Evolutionary conservation across 2,329 filamentous ascomycete genomes (phyloP).

Genomic region (Samsoniella hepiali): DNA sequence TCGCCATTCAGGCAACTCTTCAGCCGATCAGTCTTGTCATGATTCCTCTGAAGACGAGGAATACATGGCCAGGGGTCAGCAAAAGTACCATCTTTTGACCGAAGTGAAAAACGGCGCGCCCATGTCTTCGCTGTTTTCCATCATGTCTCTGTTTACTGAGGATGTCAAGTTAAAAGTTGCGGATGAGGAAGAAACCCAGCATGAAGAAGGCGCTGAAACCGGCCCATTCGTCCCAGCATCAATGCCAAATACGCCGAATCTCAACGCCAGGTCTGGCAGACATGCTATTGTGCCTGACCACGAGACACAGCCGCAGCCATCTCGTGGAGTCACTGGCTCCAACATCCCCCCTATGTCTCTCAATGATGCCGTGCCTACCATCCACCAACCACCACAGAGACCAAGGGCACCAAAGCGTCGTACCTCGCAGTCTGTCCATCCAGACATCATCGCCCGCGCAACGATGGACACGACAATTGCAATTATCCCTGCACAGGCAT

Average conservation of each 20-base stretch:
- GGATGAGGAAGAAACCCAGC: slow-evolving; percentile 47
- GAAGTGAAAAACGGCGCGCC: slow-evolving; percentile 97
- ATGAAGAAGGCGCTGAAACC: slow-evolving; percentile 28
- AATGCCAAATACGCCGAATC: slow-evolving; percentile 39
- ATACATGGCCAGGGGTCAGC: slow-evolving; percentile 63
- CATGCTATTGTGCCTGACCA: slow-evolving; percentile 9
- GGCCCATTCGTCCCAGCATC: slow-evolving; percentile 33
- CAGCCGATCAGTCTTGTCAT: slow-evolving; percentile 26
- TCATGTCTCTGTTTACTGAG: slow-evolving; percentile 94
- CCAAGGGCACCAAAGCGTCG: slow-evolving; percentile 42
- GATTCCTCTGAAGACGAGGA: slow-evolving; percentile 62
- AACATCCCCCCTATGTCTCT: slow-evolving; percentile 74
- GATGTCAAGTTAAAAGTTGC: slow-evolving; percentile 77
- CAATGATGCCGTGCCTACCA: slow-evolving; percentile 43
- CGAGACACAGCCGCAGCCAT: background rate
- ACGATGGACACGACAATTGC: slow-evolving; percentile 97
- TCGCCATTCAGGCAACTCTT: slow-evolving; percentile 29
- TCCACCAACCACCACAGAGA: slow-evolving; percentile 28
- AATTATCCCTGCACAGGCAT: slow-evolving; percentile 95
- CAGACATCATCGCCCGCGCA: slow-evolving; percentile 93
- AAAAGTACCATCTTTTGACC: slow-evolving; percentile 90
- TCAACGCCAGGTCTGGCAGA: slow-evolving; percentile 29
- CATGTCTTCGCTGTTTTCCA: slow-evolving; percentile 97
- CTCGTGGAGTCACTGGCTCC: slow-evolving; percentile 30
- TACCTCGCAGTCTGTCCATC: slow-evolving; percentile 76